Evolutionary conservation across 495 filamentous ascomycete genomes (phyloP), one percentile per base, ranked within the genome.

Genomic region (Aspergillus sclerotiicarbonarius): DNA sequence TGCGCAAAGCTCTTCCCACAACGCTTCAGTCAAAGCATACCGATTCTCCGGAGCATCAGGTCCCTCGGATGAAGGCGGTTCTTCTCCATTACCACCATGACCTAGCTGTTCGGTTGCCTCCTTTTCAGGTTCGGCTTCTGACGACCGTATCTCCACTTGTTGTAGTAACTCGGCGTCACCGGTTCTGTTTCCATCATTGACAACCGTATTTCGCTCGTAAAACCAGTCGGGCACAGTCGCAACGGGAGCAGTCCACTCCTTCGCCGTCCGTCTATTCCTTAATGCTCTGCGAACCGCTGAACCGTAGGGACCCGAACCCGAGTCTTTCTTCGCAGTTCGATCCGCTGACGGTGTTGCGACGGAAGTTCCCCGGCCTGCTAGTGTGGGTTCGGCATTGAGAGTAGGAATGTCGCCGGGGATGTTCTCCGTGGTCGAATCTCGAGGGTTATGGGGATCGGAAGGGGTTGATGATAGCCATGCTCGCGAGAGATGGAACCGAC

Each of bases 181-280:
- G 32, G 45, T 45, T 18, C 25, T 58, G 18, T 58, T 51, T 12
- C 54, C 35, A 41, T 62, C 47, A 30, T 63, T 56, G 39, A 68
- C 57, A 6, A 73, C 58, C 7, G 64, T 67, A 48, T 79, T 79
- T 15, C 66, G 67, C 35, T 74, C 67, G 9, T 64, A 53, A 50
- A 77, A 77, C 76, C 76, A 79, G 9, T 66, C 55, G 0, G 76
- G 76, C 12, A 79, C 60, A 1, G 61, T 69, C 13, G 70, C 62
- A 18, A 53, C 54, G 3, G 62, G 58, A 1, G 60, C 20, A 2
- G 52, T 31, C 50, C 53, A 60, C 31, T 73, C 62, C 20, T 67
- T 60, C 18, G 63, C 51, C 0, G 61, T 45, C 54, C 66, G 71
- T 43, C 59, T 66, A 46, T 73, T 76, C 48, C 74, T 69, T 63